Evolutionary conservation across 2,329 filamentous ascomycete genomes (phyloP).

Genomic region (Nemania sp.): DNA sequence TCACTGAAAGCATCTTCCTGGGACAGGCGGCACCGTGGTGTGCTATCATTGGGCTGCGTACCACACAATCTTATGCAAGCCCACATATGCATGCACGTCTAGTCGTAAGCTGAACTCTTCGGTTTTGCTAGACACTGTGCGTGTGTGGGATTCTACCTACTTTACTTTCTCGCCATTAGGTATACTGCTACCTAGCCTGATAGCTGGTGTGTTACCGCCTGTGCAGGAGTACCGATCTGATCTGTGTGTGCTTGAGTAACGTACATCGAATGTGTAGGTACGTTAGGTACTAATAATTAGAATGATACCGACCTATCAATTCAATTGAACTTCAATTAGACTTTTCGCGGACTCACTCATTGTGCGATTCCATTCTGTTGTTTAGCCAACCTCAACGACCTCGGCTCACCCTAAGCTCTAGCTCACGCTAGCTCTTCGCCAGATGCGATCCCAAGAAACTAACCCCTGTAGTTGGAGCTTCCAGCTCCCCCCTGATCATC

Average conservation of each 20-base stretch:
- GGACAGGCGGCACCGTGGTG: conserved; percentile 38
- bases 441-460: conserved; percentile 2
- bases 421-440: background rate
- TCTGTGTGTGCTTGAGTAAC: no score
- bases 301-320: background rate
- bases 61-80: conserved; percentile 38
- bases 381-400: conserved; percentile 18
- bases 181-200: background rate
- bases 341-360: conserved; percentile 14
- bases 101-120: conserved; percentile 32
- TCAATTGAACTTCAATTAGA: background rate
- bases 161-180: no score
- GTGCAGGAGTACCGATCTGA: no score
- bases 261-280: no score
- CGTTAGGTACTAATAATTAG: no score
- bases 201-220: background rate
- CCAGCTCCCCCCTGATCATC: conserved; percentile 34
- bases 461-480: conserved; percentile 22
- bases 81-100: conserved; percentile 17
- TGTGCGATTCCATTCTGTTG: conserved; percentile 11
- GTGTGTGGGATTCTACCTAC: conserved; percentile 8
- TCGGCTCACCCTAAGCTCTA: conserved; percentile 17
- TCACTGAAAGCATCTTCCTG: conserved; percentile 23
- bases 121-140: conserved; percentile 26
- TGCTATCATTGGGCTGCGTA: conserved; percentile 36